Percentiles rank a stretch among this genome's conserved stretches.
phyloP scores from a whole-genome alignment of 2,329 filamentous ascomycete species.

The Pseudomassariella vexata region DNA sequence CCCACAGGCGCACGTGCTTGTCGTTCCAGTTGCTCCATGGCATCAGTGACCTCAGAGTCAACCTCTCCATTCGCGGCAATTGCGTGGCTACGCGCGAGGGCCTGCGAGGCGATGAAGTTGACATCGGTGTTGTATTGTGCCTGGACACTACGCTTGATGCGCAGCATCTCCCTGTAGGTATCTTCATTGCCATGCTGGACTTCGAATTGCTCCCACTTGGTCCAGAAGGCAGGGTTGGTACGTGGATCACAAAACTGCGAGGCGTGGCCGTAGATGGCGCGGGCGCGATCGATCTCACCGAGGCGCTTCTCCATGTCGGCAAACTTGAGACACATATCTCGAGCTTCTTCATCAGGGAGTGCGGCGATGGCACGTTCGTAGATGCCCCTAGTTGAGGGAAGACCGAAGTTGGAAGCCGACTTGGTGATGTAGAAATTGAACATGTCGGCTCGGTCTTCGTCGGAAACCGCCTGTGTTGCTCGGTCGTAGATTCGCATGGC shows the following conservation, averaged over 20 bases:
- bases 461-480: constrained; percentile 86
- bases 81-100: constrained; percentile 73
- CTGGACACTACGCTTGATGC: constrained; percentile 94
- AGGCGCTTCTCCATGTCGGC: constrained; percentile 91
- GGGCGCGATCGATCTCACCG: constrained; percentile 88
- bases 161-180: constrained; percentile 98
- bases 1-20: constrained; percentile 84
- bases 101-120: constrained; percentile 96
- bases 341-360: constrained; percentile 87
- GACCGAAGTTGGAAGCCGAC: constrained; percentile 93
- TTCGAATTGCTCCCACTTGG: constrained; percentile 95
- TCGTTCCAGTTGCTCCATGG: constrained; percentile 83
- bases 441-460: constrained; percentile 94
- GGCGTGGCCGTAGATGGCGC: constrained; percentile 93
- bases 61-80: constrained; percentile 36
- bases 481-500: constrained; percentile 99
- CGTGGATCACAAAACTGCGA: constrained; percentile 96
- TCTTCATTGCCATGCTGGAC: constrained; percentile 98
- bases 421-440: constrained; percentile 99
- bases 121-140: constrained; percentile 99
- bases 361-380: constrained; percentile 94
- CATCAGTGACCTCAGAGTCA: constrained; percentile 58
- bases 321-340: constrained; percentile 98
- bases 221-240: constrained; percentile 86
- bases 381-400: constrained; percentile 89